Base-by-base conservation (phyloP, 2,329 filamentous ascomycete genomes). In the Trichophyton rubrum region DNA sequence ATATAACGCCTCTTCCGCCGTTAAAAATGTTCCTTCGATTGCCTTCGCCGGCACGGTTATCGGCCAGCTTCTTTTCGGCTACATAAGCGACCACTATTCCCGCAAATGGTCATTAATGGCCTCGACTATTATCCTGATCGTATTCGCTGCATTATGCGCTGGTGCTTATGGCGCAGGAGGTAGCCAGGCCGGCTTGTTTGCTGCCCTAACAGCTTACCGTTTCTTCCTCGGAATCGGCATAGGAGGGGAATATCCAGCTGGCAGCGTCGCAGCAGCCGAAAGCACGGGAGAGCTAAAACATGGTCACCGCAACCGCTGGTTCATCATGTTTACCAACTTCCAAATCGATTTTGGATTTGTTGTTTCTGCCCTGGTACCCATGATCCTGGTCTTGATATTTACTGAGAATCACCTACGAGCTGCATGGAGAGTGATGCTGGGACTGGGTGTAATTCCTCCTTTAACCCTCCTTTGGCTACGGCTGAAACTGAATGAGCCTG, bases 331-430 rank as follows among this genome's bases (percentile, higher is more conserved):
- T 72, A 95, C 89, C 55, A 95, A 95, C 73, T 84, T 87, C 24
- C 88, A 90, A 78, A 95, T 95, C 62, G 89, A 95, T 69, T 82
- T 84, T 59, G 90, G 89, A 0, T 96, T 95, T 65, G 87, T 95
- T 1, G 78, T 92, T 60, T 85, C 89, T 7, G 85, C 88, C 0
- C 83, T 95, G 63, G 84, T 93, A 1, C 88, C 90, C 0, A 85
- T 85, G 74, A 77, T 87, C 53, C 72, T 87, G 30, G 80, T 83
- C 11, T 66, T 83, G 66, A 82, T 85, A 22, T 78, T 80, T 61
- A 70, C 85, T 70, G 69, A 86, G 65, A 73, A 80, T 7, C 85
- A 92, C 69, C 79, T 87, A 57, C 80, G 84, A 61, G 86, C 84
- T 27, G 89, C 89, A 45, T 96, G 91, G 91, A 85, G 91, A 65